Base-by-base conservation (phyloP, 83 land plant species). In the Diphasiastrum complanatum region DNA sequence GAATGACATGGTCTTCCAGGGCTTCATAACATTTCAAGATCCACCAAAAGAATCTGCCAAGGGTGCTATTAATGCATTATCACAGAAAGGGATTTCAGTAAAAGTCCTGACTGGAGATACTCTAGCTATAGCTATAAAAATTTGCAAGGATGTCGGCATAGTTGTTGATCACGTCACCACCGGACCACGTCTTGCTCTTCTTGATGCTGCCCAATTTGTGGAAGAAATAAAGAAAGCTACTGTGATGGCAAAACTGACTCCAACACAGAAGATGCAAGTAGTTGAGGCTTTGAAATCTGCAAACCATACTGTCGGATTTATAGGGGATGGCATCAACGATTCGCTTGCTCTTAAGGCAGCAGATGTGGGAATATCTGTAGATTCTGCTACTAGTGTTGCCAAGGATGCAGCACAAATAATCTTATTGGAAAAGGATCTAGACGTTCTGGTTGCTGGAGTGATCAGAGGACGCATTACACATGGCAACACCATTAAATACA, bases 291-390 rank as follows among this genome's bases (percentile, higher is more conserved):
- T 80, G 53, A 78, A 80, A 26, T 47, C 26, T 5, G 80, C 70
- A 27, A 64, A 63, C 11, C 77, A 81, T 41, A 61, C 69, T 25
- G 84, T 81, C 16, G 84, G 84, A 3, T 81, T 76, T 48, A 29
- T 81, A 22, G 84, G 84, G 14, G 84, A 81, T 47, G 84, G 84
- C 5, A 67, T 77, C 6, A 81, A 81, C 57, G 84, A 81, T 52
- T 66, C 80, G 23, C 66, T 73, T 10, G 84, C 80, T 23, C 47
- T 81, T 41, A 76, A 73, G 41, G 84, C 72, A 19, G 84, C 84
- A 4, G 70, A 81, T 77, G 84, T 81, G 2, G 84, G 84, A 4
- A 81, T 81, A 43, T 77, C 84, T 25, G 84, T 81, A 14, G 84
- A 81, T 27, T 73, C 80, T 0, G 84, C 77, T 31, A 76, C 75